These are phyloP conservation scores for Posidonia oceanica DNA, from an alignment of 116 monocot genomes.

Conservation along the genomic window DNA sequence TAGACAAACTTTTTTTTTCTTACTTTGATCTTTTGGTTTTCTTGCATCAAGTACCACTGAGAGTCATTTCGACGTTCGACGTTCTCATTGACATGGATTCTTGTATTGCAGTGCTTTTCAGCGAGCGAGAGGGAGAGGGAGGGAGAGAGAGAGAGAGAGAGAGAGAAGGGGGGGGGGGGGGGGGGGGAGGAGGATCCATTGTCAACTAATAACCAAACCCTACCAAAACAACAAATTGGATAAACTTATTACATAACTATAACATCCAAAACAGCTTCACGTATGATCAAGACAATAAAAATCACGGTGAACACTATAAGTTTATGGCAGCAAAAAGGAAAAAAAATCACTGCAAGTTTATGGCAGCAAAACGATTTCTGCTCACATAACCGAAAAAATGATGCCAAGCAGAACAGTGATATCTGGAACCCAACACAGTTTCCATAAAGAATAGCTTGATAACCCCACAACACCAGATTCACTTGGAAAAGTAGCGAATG, in stretches of 20 bases:
- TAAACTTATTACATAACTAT: neutral
- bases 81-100: too few species aligned
- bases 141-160: too few species aligned
- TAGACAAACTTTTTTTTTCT: too few species aligned
- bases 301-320: neutral
- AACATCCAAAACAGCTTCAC: neutral
- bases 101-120: too few species aligned
- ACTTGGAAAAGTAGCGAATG: neutral
- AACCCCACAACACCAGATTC: neutral
- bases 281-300: neutral
- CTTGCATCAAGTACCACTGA: too few species aligned
- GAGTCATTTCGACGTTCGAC: too few species aligned
- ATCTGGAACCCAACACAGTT: neutral
- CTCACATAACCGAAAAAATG: conserved; percentile 2
- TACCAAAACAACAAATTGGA: too few species aligned
- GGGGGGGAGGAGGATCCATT: too few species aligned
- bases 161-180: too few species aligned
- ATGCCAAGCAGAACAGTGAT: conserved; percentile 7
- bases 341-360: neutral
- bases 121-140: too few species aligned
- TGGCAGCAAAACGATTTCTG: conserved; percentile 4
- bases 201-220: too few species aligned
- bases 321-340: neutral
- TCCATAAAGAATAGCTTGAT: neutral
- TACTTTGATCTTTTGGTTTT: too few species aligned